Conservation (phyloP, 2,329 filamentous ascomycete genomes). For the Thielaviopsis populi region DNA sequence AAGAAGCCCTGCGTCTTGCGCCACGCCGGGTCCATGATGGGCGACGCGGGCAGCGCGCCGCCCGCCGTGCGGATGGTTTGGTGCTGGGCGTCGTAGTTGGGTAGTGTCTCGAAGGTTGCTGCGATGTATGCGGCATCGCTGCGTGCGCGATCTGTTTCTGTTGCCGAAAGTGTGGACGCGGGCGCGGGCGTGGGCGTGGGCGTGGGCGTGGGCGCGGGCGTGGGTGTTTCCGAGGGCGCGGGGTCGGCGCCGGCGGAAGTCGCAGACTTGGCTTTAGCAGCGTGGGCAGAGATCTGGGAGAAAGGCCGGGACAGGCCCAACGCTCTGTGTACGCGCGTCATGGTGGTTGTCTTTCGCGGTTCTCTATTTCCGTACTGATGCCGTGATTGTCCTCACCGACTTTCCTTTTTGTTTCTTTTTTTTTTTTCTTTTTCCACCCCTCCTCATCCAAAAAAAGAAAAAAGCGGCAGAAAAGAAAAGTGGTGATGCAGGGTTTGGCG, state of each 20-base stretch:
- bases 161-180: too few species aligned
- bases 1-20: constrained; percentile 31
- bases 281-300: background rate
- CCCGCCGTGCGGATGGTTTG: constrained; percentile 33
- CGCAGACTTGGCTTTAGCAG: background rate
- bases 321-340: background rate
- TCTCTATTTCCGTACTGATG: background rate
- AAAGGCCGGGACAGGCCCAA: background rate
- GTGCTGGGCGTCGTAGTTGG: constrained; percentile 24
- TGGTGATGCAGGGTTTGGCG: background rate
- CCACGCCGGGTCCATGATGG: constrained; percentile 38
- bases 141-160: too few species aligned
- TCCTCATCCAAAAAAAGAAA: background rate
- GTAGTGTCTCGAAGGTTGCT: constrained; percentile 9
- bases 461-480: background rate
- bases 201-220: background rate
- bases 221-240: background rate
- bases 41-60: constrained; percentile 38
- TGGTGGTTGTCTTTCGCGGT: too few species aligned
- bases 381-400: too few species aligned
- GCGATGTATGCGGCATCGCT: constrained; percentile 1
- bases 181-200: background rate
- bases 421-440: background rate
- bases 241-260: background rate
- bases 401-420: background rate